A percentile compares a stretch with the other conserved stretches of the same genome.
phyloP scores from a whole-genome alignment of 805 yeast species.

The Monosporozyma aquatica region DNA sequence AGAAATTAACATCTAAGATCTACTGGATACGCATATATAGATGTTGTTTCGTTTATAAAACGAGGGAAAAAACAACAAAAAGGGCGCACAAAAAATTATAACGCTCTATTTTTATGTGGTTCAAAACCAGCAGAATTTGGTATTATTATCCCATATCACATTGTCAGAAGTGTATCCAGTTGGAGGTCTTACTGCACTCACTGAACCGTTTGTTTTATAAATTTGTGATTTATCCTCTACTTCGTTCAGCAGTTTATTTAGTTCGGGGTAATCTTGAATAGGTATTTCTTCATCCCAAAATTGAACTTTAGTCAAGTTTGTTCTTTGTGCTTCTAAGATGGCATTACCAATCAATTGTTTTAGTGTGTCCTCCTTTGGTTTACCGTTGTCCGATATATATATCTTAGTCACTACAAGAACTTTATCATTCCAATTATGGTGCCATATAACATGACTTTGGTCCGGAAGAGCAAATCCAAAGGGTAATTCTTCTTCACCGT shows the following conservation, averaged over 20 bases:
- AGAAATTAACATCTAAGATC: no score
- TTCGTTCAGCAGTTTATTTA: constrained; percentile 14
- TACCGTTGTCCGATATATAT: constrained; percentile 11
- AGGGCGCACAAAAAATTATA: no score
- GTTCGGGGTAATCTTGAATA: constrained; percentile 14
- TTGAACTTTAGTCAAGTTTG: constrained; percentile 22
- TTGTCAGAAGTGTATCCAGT: constrained; percentile 16
- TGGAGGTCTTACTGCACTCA: constrained; percentile 35
- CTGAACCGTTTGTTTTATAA: constrained; percentile 26
- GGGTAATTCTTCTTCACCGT: constrained; percentile 9
- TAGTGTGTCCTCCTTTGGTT: constrained; percentile 15
- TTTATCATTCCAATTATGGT: constrained; percentile 34
- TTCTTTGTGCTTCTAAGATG: constrained; percentile 28
- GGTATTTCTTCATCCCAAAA: constrained; percentile 37
- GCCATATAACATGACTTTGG: constrained; percentile 37
- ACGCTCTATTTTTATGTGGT: no score
- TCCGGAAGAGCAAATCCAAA: constrained; percentile 26
- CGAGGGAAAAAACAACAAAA: background rate
- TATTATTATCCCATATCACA: constrained; percentile 35
- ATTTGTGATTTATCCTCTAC: constrained; percentile 20
- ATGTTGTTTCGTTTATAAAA: no score
- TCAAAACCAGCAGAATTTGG: constrained; percentile 43
- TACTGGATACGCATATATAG: no score
- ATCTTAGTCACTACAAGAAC: constrained; percentile 25
- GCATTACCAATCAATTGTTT: constrained; percentile 28